Evolutionary conservation across 441 rosid species (phyloP).

Genomic region (Populus hybrid): DNA sequence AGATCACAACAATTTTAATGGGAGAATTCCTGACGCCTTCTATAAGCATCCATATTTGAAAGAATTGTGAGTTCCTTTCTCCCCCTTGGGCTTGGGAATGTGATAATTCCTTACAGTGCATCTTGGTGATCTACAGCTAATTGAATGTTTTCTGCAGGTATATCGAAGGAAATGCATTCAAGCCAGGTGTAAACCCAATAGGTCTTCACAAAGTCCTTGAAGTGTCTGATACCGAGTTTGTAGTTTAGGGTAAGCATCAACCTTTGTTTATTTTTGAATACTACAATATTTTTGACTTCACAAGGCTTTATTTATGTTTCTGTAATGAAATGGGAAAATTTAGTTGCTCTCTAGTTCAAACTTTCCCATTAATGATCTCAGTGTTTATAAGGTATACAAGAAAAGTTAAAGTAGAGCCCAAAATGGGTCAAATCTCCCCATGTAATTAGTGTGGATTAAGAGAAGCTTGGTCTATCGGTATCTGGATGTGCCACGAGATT

Average conservation of each 20-base stretch:
- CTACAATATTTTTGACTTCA: not conserved
- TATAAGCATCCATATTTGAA: slow-evolving; percentile 66
- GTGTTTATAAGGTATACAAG: not conserved
- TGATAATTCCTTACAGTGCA: not conserved
- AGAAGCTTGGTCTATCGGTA: not conserved
- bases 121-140: not conserved
- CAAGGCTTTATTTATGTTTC: slow-evolving; percentile 1
- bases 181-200: slow-evolving; percentile 59
- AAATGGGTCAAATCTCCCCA: not conserved
- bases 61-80: slow-evolving; percentile 55
- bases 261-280: slow-evolving; percentile 2
- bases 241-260: slow-evolving; percentile 36
- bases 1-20: slow-evolving; percentile 79
- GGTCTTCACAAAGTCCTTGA: slow-evolving; percentile 67
- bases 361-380: not conserved
- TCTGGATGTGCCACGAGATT: not conserved
- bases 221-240: slow-evolving; percentile 61
- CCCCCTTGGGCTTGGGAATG: not conserved
- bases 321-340: slow-evolving; percentile 8
- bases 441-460: not conserved
- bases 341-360: not conserved
- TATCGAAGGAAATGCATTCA: slow-evolving; percentile 73
- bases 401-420: not conserved
- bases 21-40: slow-evolving; percentile 65
- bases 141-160: slow-evolving; percentile 44